These are phyloP conservation scores for Sequoiadendron giganteum DNA, from an alignment of 75 land plant species.

Conservation along the genomic window DNA sequence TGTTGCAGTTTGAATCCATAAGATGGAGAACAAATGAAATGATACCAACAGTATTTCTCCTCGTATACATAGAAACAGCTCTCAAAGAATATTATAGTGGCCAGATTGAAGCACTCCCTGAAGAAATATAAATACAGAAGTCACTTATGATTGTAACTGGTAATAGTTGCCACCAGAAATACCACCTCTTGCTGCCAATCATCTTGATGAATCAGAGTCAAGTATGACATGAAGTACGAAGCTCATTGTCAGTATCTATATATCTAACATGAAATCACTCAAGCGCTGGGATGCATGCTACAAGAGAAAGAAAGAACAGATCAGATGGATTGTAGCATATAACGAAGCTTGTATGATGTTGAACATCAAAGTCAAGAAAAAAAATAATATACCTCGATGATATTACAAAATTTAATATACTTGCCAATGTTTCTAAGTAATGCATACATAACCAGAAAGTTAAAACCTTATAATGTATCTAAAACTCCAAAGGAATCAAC, in stretches of 20 bases:
- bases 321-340: neutral
- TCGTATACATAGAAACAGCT: neutral
- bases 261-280: neutral
- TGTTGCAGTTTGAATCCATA: neutral
- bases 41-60: neutral
- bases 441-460: neutral
- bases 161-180: neutral
- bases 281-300: neutral
- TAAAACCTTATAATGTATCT: neutral
- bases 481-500: neutral
- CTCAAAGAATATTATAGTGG: too few relatives aligned
- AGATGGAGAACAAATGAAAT: neutral
- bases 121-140: neutral
- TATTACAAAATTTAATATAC: conserved; percentile 1
- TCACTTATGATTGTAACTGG: neutral
- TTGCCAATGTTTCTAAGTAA: neutral
- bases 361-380: neutral
- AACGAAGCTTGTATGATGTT: neutral
- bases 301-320: neutral
- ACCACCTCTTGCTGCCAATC: neutral
- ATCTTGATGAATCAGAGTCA: neutral
- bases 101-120: neutral
- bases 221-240: neutral
- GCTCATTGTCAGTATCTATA: neutral
- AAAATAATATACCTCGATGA: neutral